Evolutionary conservation across 805 yeast genomes (phyloP).

Genomic region (Maudiozyma saulgeensis): DNA sequence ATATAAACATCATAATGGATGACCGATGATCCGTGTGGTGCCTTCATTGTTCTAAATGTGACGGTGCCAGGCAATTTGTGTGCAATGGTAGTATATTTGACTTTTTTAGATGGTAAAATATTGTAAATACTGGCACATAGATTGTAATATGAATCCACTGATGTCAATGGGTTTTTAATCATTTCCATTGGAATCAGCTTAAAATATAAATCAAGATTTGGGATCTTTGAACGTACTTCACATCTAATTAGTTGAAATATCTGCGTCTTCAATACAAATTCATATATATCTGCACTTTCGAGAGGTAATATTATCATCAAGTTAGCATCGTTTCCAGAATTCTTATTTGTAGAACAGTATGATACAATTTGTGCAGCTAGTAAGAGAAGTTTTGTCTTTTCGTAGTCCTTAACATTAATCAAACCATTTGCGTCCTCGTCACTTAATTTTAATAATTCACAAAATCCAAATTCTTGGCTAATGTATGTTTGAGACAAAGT

Average conservation of each 20-base stretch:
- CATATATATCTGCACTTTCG: slow-evolving; percentile 25
- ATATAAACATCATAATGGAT: slow-evolving; percentile 53
- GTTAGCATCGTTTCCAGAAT: slow-evolving; percentile 19
- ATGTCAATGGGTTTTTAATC: slow-evolving; percentile 28
- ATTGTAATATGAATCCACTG: slow-evolving; percentile 29
- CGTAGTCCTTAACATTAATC: slow-evolving; percentile 18
- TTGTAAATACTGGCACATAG: slow-evolving; percentile 51
- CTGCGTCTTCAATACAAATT: slow-evolving; percentile 39
- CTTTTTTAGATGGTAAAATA: slow-evolving; percentile 31
- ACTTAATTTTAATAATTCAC: slow-evolving; percentile 25
- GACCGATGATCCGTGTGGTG: slow-evolving; percentile 12
- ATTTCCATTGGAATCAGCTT: slow-evolving; percentile 37
- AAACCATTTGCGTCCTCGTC: slow-evolving; percentile 23
- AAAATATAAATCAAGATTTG: slow-evolving; percentile 21
- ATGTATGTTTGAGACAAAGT: slow-evolving; percentile 26
- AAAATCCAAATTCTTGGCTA: slow-evolving; percentile 28
- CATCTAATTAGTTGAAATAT: slow-evolving; percentile 40
- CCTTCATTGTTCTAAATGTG: slow-evolving; percentile 35
- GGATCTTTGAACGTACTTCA: slow-evolving; percentile 24
- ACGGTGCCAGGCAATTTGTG: slow-evolving; percentile 36
- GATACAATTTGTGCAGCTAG: slow-evolving; percentile 38
- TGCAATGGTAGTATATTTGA: slow-evolving; percentile 32
- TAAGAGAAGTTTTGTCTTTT: slow-evolving; percentile 41
- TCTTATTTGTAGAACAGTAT: slow-evolving; percentile 25
- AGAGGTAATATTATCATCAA: slow-evolving; percentile 25